Percentiles rank a stretch among this genome's conserved stretches.
Conservation (phyloP, 306 rosid species). For the Medicago truncatula region DNA sequence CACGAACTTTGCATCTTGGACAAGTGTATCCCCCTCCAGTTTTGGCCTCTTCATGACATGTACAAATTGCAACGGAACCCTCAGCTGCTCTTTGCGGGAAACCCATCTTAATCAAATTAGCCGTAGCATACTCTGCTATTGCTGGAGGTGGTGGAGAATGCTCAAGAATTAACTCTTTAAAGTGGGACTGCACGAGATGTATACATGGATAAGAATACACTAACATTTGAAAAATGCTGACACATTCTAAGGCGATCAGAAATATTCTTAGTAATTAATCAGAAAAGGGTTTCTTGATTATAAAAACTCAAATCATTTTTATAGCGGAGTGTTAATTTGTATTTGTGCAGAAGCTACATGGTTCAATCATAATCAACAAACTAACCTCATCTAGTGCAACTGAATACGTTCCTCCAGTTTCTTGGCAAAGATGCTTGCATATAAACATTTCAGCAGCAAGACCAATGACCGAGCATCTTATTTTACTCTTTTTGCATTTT, state of each 20-base stretch:
- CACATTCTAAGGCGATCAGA: slow-evolving; percentile 5
- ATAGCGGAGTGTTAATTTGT: slow-evolving; percentile 16
- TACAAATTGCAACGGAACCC: slow-evolving; percentile 86
- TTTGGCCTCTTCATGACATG: slow-evolving; percentile 93
- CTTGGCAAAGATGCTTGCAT: slow-evolving; percentile 94
- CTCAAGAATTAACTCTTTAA: slow-evolving; percentile 85
- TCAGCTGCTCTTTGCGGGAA: slow-evolving; percentile 98
- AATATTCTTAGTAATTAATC: slow-evolving; percentile 13
- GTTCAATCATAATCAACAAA: slow-evolving; percentile 32
- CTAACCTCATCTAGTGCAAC: slow-evolving; percentile 94
- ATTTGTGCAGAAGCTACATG: not conserved
- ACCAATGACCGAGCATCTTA: slow-evolving; percentile 96
- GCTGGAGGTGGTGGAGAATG: slow-evolving; percentile 99
- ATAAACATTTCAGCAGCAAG: slow-evolving; percentile 93
- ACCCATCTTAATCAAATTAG: slow-evolving; percentile 95
- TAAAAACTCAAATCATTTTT: slow-evolving; percentile 9
- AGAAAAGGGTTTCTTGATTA: slow-evolving; percentile 8
- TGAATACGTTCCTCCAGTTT: slow-evolving; percentile 85
- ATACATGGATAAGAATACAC: slow-evolving; percentile 31
- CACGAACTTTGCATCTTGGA: slow-evolving; percentile 97
- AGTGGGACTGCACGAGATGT: slow-evolving; percentile 66
- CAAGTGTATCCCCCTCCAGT: slow-evolving; percentile 91
- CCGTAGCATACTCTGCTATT: slow-evolving; percentile 89
- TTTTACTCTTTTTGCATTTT: slow-evolving; percentile 83
- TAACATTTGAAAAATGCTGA: slow-evolving; percentile 26